These are phyloP conservation scores for Bruguiera sexangula DNA, from an alignment of 345 rosid genomes.

Conservation along the genomic window DNA sequence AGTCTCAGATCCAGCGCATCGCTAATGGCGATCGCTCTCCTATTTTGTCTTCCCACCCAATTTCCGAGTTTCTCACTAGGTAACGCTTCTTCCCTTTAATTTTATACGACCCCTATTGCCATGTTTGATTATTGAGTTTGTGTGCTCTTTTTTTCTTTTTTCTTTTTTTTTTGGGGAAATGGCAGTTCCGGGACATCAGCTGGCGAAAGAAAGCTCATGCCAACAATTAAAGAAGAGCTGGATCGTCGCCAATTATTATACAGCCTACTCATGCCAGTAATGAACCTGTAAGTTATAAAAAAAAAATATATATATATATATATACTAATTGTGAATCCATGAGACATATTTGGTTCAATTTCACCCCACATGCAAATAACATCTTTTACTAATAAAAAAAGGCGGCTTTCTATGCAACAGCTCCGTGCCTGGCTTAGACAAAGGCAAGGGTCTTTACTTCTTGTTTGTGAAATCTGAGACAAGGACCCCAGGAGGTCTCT, in stretches of 20 bases:
- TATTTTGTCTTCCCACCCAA: slow-evolving; percentile 62
- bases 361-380: not conserved
- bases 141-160: not conserved
- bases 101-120: not conserved
- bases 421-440: slow-evolving; percentile 78
- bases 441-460: slow-evolving; percentile 79
- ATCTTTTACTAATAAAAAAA: not conserved
- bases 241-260: slow-evolving; percentile 91
- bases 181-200: slow-evolving; percentile 96
- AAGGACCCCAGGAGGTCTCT: slow-evolving; percentile 36
- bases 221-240: slow-evolving; percentile 84
- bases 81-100: not conserved
- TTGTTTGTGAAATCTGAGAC: slow-evolving; percentile 40
- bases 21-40: slow-evolving; percentile 74
- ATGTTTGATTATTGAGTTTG: not conserved
- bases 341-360: slow-evolving; percentile 7
- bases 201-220: slow-evolving; percentile 98
- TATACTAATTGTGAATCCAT: not conserved
- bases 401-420: slow-evolving; percentile 36
- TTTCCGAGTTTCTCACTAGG: slow-evolving; percentile 85
- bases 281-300: slow-evolving; percentile 75
- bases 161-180: not conserved
- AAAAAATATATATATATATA: not conserved
- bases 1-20: slow-evolving; percentile 66
- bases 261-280: slow-evolving; percentile 96